A percentile compares a stretch with the other conserved stretches of the same genome.
phyloP scores from a whole-genome alignment of 208 protist genomes.

The Leishmania lainsoni region DNA sequence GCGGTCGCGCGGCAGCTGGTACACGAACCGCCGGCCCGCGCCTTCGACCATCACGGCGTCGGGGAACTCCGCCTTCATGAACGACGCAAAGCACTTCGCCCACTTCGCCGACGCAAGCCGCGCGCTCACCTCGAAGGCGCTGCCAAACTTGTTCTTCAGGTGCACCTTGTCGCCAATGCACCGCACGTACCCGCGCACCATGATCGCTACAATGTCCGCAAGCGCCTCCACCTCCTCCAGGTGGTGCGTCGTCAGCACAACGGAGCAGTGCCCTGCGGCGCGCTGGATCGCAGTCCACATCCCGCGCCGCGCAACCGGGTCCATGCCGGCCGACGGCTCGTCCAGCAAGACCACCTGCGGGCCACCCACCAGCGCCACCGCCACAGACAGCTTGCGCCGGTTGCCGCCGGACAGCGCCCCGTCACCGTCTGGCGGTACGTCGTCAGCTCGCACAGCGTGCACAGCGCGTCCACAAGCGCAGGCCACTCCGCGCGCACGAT shows the following conservation, averaged over 20 bases:
- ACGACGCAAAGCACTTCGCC: slow-evolving; percentile 12
- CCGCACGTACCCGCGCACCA: slow-evolving; percentile 78
- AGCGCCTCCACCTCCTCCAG: slow-evolving; percentile 90
- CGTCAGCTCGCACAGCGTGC: slow-evolving; percentile 37
- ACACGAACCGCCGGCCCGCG: slow-evolving; percentile 14
- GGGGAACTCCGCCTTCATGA: slow-evolving; percentile 32
- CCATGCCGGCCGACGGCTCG: too few species aligned
- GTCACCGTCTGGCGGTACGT: slow-evolving; percentile 38
- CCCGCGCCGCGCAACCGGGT: too few species aligned
- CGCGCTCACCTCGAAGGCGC: slow-evolving; percentile 55
- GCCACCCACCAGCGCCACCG: slow-evolving; percentile 66
- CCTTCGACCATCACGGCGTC: slow-evolving; percentile 29
- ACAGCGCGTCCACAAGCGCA: slow-evolving; percentile 38
- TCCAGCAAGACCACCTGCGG: too few species aligned
- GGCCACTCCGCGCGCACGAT: slow-evolving; percentile 38
- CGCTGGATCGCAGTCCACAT: too few species aligned
- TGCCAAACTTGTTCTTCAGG: slow-evolving; percentile 85
- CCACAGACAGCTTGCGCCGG: slow-evolving; percentile 72
- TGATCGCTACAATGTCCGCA: slow-evolving; percentile 78
- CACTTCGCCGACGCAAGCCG: slow-evolving; percentile 26
- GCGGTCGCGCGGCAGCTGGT: slow-evolving; percentile 25
- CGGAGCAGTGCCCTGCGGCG: slow-evolving; percentile 21
- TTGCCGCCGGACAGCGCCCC: slow-evolving; percentile 61
- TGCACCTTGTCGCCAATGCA: slow-evolving; percentile 83
- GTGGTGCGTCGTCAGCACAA: slow-evolving; percentile 93